These are phyloP conservation scores for Tolypocladium nubicola DNA, from an alignment of 2,329 filamentous ascomycete genomes.

Conservation along the genomic window DNA sequence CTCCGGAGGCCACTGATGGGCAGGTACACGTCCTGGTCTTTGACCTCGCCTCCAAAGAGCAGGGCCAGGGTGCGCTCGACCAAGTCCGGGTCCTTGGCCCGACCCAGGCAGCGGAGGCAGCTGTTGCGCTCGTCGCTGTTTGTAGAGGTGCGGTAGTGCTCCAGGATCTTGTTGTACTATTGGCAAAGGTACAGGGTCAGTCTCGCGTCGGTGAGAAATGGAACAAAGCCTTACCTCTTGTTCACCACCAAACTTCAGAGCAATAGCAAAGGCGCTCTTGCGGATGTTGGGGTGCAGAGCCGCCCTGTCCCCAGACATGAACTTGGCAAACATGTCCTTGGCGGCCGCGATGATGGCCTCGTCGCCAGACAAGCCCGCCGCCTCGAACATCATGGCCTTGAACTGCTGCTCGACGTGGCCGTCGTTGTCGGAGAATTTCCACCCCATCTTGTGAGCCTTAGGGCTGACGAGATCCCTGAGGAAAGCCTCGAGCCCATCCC, in stretches of 20 bases:
- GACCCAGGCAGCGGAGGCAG: conserved; percentile 72
- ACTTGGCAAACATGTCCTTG: conserved; percentile 84
- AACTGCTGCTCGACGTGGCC: conserved; percentile 89
- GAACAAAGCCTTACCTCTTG: conserved; percentile 51
- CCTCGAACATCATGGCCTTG: conserved; percentile 83
- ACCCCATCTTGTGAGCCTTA: conserved; percentile 80
- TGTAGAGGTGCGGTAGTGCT: conserved; percentile 63
- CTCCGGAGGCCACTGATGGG: conserved; percentile 69
- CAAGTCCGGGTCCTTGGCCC: conserved; percentile 65
- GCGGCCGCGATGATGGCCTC: conserved; percentile 67
- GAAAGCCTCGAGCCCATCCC: conserved; percentile 73
- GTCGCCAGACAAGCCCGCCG: conserved; percentile 72
- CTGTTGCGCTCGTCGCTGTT: conserved; percentile 80
- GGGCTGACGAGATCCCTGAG: conserved; percentile 65
- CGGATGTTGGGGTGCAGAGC: conserved; percentile 91
- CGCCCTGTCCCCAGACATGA: conserved; percentile 63
- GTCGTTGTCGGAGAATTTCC: conserved; percentile 75
- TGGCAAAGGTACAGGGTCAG: conserved; percentile 4
- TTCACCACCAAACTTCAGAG: conserved; percentile 71
- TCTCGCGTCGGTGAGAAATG: conserved; percentile 1
- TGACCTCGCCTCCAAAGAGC: conserved; percentile 70
- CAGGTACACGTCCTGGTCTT: conserved; percentile 90
- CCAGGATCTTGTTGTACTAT: conserved; percentile 64
- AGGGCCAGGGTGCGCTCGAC: conserved; percentile 73
- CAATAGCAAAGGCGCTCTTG: conserved; percentile 76